Conservation (phyloP, 805 yeast genomes). For the Starmerella apicola region DNA sequence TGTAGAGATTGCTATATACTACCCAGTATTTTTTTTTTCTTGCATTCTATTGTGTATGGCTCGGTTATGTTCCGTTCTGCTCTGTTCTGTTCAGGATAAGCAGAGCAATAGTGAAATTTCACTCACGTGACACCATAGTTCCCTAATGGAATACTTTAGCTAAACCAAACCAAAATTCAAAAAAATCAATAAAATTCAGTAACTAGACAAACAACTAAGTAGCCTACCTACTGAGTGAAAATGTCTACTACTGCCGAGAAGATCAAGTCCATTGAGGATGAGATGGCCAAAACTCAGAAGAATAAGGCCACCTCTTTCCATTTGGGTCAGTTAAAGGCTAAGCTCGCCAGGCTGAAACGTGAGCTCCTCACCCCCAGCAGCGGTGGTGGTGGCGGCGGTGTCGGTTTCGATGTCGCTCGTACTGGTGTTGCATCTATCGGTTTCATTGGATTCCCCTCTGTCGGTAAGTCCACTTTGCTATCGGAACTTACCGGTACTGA, state of each 20-base stretch:
- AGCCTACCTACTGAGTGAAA: too few relatives aligned
- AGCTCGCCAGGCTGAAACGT: conserved; percentile 85
- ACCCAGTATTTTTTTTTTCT: too few relatives aligned
- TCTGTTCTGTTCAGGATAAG: too few relatives aligned
- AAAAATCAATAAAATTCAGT: too few relatives aligned
- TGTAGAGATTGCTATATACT: too few relatives aligned
- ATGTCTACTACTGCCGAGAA: conserved; percentile 60
- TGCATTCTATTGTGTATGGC: too few relatives aligned
- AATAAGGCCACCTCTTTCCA: conserved; percentile 97
- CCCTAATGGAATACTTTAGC: too few relatives aligned
- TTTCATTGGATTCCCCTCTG: conserved; percentile 96
- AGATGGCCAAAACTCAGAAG: conserved; percentile 96
- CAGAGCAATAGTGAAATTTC: too few relatives aligned
- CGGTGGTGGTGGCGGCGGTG: conserved; percentile 84
- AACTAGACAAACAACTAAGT: too few relatives aligned
- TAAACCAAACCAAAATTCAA: too few relatives aligned
- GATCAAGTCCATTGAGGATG: conserved; percentile 74
- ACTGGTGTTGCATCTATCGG: conserved; percentile 98
- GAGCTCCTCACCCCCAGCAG: conserved; percentile 65
- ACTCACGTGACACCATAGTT: too few relatives aligned
- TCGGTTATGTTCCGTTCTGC: too few relatives aligned
- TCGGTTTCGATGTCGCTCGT: conserved; percentile 96
- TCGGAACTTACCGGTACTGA: conserved; percentile 89
- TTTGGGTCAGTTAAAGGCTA: conserved; percentile 94
- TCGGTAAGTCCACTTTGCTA: conserved; percentile 63